A percentile compares a stretch with the other conserved stretches of the same genome.
Conservation (phyloP, 306 rosid genomes). For the Acmispon strigosus region DNA sequence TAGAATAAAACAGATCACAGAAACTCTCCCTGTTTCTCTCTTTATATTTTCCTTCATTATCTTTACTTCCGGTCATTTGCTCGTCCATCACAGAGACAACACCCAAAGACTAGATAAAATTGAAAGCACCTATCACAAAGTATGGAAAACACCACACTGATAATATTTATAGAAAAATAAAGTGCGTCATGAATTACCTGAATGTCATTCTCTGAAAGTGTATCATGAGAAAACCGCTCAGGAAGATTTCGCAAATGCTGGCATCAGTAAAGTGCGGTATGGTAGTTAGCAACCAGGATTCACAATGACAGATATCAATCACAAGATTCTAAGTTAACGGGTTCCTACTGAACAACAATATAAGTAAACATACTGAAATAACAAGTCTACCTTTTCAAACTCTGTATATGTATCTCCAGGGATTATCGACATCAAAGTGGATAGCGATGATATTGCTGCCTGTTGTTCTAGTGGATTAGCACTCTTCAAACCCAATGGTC, state of each 20-base stretch:
- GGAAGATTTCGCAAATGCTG: slow-evolving; percentile 78
- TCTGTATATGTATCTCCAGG: slow-evolving; percentile 75
- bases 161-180: slow-evolving; percentile 3
- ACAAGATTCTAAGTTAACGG: background rate
- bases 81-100: background rate
- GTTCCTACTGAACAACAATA: background rate
- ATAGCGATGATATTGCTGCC: slow-evolving; percentile 69
- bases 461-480: slow-evolving; percentile 46
- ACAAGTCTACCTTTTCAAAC: slow-evolving; percentile 64
- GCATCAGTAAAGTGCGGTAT: slow-evolving; percentile 23
- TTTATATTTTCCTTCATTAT: background rate
- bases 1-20: background rate
- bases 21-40: background rate
- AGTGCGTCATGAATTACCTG: slow-evolving; percentile 43
- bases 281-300: slow-evolving; percentile 32
- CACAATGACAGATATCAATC: slow-evolving; percentile 3
- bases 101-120: slow-evolving; percentile 3
- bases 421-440: slow-evolving; percentile 69
- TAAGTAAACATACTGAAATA: background rate
- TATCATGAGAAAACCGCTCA: slow-evolving; percentile 54
- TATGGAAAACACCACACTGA: background rate
- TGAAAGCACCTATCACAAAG: background rate
- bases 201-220: slow-evolving; percentile 77
- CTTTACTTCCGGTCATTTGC: background rate
- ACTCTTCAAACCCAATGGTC: slow-evolving; percentile 67